phyloP scores from a whole-genome alignment of 371 early-diverging fungal species.

The Dichotomocladium elegans region DNA sequence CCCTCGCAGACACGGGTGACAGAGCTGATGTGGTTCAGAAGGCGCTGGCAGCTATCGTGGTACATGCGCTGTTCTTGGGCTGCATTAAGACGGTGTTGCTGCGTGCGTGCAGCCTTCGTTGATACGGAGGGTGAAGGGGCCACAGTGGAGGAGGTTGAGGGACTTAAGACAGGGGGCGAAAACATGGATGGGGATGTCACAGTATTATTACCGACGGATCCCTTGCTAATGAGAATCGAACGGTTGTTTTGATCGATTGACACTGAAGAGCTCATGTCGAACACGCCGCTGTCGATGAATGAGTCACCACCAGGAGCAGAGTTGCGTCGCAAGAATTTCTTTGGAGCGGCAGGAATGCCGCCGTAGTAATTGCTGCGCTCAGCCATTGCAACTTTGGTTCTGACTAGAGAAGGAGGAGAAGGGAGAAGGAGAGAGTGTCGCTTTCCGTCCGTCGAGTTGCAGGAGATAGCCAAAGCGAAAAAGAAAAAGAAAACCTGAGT shows the following conservation, averaged over 20 bases:
- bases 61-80: slow-evolving; percentile 63
- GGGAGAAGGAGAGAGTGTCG: not conserved
- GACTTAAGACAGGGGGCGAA: not conserved
- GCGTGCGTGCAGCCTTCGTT: slow-evolving; percentile 23
- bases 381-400: slow-evolving; percentile 3
- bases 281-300: slow-evolving; percentile 20
- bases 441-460: no score
- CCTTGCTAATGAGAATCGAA: slow-evolving; percentile 3
- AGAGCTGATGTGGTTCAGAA: slow-evolving; percentile 55
- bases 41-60: slow-evolving; percentile 68
- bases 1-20: slow-evolving; percentile 59
- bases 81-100: slow-evolving; percentile 41
- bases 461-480: no score
- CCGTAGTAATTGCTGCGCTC: slow-evolving; percentile 6
- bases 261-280: not conserved
- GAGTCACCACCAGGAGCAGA: slow-evolving; percentile 24
- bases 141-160: no score
- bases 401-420: not conserved
- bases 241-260: not conserved
- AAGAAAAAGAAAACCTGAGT: no score
- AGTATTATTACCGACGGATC: not conserved
- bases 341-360: slow-evolving; percentile 6
- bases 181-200: not conserved
- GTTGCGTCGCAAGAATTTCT: slow-evolving; percentile 24
- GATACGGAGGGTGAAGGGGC: slow-evolving; percentile 20